Base-by-base conservation (phyloP, 305 asterid species). In the Caryopteris hybrid region DNA sequence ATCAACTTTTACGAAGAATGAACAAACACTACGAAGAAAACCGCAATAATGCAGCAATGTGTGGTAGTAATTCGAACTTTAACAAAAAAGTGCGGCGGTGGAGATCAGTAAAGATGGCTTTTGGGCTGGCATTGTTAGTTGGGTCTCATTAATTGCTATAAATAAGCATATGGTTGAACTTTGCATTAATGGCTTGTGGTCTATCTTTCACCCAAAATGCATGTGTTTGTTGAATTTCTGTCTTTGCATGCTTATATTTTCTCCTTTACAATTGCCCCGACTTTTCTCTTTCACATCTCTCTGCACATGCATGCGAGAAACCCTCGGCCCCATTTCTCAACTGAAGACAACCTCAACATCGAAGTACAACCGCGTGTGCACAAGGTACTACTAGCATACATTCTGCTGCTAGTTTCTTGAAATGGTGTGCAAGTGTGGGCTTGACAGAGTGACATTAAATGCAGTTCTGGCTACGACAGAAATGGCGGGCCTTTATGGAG, bases 121-220 rank as follows among this genome's bases (percentile, higher is more conserved):
- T 70, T 36, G 56, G 75, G 86, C 76, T 65, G 82, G 81, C 80
- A 73, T 73, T 78, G 83, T 72, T 81, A 23, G 95, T 75, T 83
- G 87, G 67, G 52, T 54, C 34, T 6, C 82, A 85, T 85, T 76
- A 80, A 82, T 82, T 76, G 79, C 48, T 29, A 17, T 31, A 33
- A 66, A 67, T 66, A 43, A 31, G 34, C 11, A 73, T 55, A 47
- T 58, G 61, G 86, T 82, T 84, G 86, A 72, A 69, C 74, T 48
- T 42, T 54, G 81, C 90, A 83, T 84, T 86, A 64, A 86, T 80
- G 80, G 78, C 74, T n/a, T 13, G 31, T 27, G 6, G 13, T 45
- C 51, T 21, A 51, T 22, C 34, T 53, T 12, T 46, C 70, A 34
- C 62, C 63, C 59, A 46, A 46, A 64, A 64, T 69, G 75, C 58